phyloP scores from a whole-genome alignment of 179 eudicot species.

The Beta corolliflora region DNA sequence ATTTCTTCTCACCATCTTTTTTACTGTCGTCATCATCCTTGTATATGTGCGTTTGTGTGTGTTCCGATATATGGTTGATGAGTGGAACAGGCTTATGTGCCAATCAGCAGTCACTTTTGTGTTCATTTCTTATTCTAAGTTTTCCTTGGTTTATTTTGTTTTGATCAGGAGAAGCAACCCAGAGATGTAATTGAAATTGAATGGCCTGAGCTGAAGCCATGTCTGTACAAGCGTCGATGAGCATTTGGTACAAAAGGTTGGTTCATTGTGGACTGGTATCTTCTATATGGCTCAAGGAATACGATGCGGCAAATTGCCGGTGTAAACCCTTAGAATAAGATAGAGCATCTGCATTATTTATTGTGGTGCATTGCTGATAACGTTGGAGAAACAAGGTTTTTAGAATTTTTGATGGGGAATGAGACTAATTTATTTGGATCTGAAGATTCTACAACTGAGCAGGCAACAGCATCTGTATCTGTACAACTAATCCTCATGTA shows the following conservation, averaged over 20 bases:
- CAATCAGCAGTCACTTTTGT: not conserved
- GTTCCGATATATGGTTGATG: not conserved
- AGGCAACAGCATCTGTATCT: not conserved
- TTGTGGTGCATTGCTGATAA: not conserved
- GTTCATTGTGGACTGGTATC: not conserved
- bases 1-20: not conserved
- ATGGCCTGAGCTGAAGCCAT: slow-evolving; percentile 94
- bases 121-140: not conserved
- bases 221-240: slow-evolving; percentile 92
- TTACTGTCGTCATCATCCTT: not conserved
- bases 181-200: slow-evolving; percentile 44
- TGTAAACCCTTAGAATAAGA: not conserved
- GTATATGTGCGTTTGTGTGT: not conserved
- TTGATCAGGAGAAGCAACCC: slow-evolving; percentile 47
- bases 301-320: not conserved
- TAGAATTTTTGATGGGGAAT: not conserved
- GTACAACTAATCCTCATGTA: no score
- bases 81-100: not conserved
- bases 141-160: not conserved
- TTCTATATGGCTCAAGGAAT: not conserved
- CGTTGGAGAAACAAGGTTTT: not conserved
- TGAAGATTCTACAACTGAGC: not conserved
- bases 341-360: not conserved
- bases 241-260: not conserved
- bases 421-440: not conserved